Evolutionary conservation across 805 yeast genomes (phyloP).

Genomic region (Barnettozyma siamensis): DNA sequence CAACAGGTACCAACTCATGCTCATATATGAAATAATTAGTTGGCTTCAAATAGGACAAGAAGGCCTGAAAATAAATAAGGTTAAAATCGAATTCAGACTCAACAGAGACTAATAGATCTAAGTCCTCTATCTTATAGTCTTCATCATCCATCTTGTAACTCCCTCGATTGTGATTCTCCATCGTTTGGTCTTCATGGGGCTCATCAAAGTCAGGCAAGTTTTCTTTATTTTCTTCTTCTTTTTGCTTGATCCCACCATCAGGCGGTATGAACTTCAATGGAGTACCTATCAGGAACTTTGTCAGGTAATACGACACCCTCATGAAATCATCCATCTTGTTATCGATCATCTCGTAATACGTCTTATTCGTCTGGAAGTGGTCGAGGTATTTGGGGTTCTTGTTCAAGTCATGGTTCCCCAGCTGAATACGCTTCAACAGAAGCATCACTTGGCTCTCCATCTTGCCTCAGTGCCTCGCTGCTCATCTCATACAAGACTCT

Average conservation of each 20-base stretch:
- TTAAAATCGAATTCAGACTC: conserved; percentile 18
- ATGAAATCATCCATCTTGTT: conserved; percentile 16
- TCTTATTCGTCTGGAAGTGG: conserved; percentile 7
- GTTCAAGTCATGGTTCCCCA: conserved; percentile 9
- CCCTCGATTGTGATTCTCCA: neutral
- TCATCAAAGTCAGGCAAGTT: conserved; percentile 6
- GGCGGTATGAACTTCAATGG: conserved; percentile 10
- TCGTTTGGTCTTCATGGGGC: neutral
- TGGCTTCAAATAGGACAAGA: conserved; percentile 16
- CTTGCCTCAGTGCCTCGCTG: neutral
- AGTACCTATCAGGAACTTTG: conserved; percentile 11
- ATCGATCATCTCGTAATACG: conserved; percentile 10
- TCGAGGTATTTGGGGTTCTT: conserved; percentile 12
- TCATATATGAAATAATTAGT: conserved; percentile 15
- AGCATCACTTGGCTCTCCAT: conserved; percentile 12
- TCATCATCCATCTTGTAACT: conserved; percentile 1
- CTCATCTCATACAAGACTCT: too few species aligned
- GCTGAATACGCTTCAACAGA: conserved; percentile 4
- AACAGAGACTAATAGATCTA: conserved; percentile 10
- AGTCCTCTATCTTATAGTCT: conserved; percentile 7
- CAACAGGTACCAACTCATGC: conserved; percentile 9
- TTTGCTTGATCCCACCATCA: neutral
- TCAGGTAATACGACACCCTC: conserved; percentile 11
- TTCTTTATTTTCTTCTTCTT: neutral
- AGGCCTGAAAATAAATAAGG: conserved; percentile 9